phyloP scores from a whole-genome alignment of 768 basidiomycete genomes.

The Psilocybe cyanescens region DNA sequence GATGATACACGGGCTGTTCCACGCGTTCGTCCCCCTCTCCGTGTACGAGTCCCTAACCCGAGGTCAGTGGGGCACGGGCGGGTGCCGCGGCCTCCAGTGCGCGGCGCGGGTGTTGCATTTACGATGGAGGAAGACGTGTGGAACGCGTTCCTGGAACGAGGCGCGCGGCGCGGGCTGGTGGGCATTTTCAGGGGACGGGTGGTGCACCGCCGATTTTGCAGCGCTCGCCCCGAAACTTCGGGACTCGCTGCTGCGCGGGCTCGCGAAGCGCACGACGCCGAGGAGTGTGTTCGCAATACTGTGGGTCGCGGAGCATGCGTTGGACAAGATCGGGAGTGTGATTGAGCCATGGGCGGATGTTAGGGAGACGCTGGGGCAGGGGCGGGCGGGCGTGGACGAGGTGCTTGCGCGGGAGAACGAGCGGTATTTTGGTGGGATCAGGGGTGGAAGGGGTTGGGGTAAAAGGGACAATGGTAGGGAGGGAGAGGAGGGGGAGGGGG shows the following conservation, averaged over 20 bases:
- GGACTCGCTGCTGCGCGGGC: slow-evolving; percentile 57
- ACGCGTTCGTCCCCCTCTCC: slow-evolving; percentile 76
- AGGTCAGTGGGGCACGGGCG: slow-evolving; percentile 81
- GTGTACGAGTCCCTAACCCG: slow-evolving; percentile 76
- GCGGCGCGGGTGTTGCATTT: slow-evolving; percentile 87
- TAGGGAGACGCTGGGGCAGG: slow-evolving; percentile 66
- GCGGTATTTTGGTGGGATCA: slow-evolving; percentile 60
- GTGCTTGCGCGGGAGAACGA: slow-evolving; percentile 62
- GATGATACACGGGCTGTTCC: slow-evolving; percentile 89
- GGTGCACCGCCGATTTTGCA: slow-evolving; percentile 86
- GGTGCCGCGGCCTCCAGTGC: slow-evolving; percentile 85
- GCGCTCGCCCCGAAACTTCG: slow-evolving; percentile 65
- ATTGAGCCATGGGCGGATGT: slow-evolving; percentile 77
- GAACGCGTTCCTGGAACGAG: slow-evolving; percentile 68
- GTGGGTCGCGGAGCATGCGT: slow-evolving; percentile 65
- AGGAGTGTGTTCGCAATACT: slow-evolving; percentile 68
- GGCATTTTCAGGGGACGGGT: slow-evolving; percentile 85
- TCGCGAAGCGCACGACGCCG: slow-evolving; percentile 70
- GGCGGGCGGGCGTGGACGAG: slow-evolving; percentile 65
- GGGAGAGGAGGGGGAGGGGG: no score
- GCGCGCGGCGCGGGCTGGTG: slow-evolving; percentile 76
- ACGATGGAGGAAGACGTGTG: slow-evolving; percentile 76
- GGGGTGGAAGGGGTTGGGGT: slow-evolving; percentile 49
- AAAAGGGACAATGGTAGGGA: not conserved
- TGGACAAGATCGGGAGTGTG: slow-evolving; percentile 53